Base-by-base conservation (phyloP, 1,284 basidiomycete species). In the Mycena citricolor region DNA sequence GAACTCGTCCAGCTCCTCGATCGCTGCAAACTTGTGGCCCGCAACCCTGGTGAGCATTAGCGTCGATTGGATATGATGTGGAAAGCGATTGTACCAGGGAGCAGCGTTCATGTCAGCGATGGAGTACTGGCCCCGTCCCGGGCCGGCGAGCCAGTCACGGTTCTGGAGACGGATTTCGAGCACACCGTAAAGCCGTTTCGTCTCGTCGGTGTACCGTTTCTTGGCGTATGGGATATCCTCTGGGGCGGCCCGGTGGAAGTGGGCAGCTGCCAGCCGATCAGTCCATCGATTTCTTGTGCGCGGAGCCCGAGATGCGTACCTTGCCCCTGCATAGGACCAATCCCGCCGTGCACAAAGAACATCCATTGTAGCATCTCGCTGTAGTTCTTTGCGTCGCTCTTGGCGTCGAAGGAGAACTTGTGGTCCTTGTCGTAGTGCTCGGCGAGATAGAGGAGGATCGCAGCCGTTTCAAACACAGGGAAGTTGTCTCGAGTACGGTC, bases 241-340 rank as follows among this genome's bases (percentile, higher is more conserved):
- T 0, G 79, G 73, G 1, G 81, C 81, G 50, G 57, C 70, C 12
- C 61, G 61, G 49, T 66, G 62, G 65, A 85, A 86, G 63, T 83
- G 79, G 58, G 74, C 71, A 13, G 51, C 42, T 51, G 13, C 23
- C 11, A 11, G 17, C 40, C 29, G 36, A 74, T 77, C 19, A 28
- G 21, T n/a, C 14, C 39, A n/a, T 16, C 16, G 29, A 31, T 12
- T 4, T 13, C 14, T 11, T 29, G 11, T 10, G 5, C 14, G 10
- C 14, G 12, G 26, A 14, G 16, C 8, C 38, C 14, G 19, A 56
- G 43, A 16, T 42, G 42, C 54, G 32, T 22, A 62, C 73, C 57
- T 66, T 90, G 86, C 17, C 86, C 84, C 64, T 84, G 81, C 81
- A 86, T 87, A 2, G 84, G 83, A 11, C 83, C 83, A 17, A 86